Conservation (phyloP, 2,329 filamentous ascomycete genomes). For the Ceratocystis eucalypticola region DNA sequence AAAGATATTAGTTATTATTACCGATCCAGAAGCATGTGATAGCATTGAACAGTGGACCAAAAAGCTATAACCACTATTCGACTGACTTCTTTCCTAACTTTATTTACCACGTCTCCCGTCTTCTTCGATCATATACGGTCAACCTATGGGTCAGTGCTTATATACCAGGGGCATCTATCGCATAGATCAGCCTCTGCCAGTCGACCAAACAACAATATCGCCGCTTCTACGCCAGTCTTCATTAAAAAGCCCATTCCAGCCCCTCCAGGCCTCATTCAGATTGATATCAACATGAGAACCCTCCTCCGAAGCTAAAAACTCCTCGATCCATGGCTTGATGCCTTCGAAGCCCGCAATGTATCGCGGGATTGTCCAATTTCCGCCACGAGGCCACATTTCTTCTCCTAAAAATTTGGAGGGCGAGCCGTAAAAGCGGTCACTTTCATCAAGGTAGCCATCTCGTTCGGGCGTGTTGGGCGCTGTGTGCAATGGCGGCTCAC, state of each 20-base stretch:
- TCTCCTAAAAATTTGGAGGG: constrained; percentile 39
- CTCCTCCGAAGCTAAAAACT: constrained; percentile 33
- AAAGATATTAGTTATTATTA: not conserved
- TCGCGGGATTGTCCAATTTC: constrained; percentile 32
- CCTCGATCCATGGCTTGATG: constrained; percentile 35
- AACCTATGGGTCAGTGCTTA: not conserved
- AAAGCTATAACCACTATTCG: not conserved
- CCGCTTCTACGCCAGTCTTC: constrained; percentile 47
- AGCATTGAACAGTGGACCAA: not conserved
- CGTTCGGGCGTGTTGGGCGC: constrained; percentile 47
- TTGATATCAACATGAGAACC: constrained; percentile 29
- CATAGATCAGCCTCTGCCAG: not conserved
- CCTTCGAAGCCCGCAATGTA: constrained; percentile 51
- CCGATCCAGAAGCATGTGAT: not conserved
- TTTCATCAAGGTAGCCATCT: constrained; percentile 67
- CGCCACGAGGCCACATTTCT: constrained; percentile 33
- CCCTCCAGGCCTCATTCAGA: constrained; percentile 39
- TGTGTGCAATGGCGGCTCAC: constrained; percentile 70
- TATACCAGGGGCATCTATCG: not conserved
- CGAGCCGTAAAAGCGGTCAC: constrained; percentile 76
- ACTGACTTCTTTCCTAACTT: not conserved
- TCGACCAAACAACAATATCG: constrained; percentile 45
- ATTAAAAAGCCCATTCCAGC: constrained; percentile 48
- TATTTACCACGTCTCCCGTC: not conserved
- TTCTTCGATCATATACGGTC: not conserved